phyloP scores from a whole-genome alignment of 2,329 filamentous ascomycete species.

The Pestalotiopsis fici region DNA sequence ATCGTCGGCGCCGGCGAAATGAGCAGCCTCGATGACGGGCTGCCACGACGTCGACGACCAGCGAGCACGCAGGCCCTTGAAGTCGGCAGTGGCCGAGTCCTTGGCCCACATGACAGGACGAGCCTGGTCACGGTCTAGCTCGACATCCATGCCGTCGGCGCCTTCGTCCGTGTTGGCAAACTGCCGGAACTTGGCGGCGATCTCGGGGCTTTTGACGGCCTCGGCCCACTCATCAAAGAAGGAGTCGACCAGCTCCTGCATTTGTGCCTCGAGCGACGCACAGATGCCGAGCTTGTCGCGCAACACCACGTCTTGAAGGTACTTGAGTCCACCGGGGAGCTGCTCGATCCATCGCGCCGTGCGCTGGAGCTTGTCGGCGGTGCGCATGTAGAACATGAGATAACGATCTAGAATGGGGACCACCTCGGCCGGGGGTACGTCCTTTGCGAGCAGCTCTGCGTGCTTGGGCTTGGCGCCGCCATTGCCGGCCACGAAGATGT shows the following conservation, averaged over 20 bases:
- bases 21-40: constrained; percentile 69
- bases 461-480: constrained; percentile 85
- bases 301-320: constrained; percentile 79
- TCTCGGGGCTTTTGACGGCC: constrained; percentile 69
- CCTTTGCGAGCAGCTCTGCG: constrained; percentile 80
- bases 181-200: constrained; percentile 72
- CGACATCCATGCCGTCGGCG: constrained; percentile 67
- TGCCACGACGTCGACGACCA: constrained; percentile 76
- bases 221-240: constrained; percentile 95
- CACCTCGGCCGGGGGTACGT: constrained; percentile 81
- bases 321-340: constrained; percentile 80
- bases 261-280: constrained; percentile 81
- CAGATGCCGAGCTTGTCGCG: constrained; percentile 86
- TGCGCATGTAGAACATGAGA: constrained; percentile 91
- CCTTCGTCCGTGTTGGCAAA: constrained; percentile 82
- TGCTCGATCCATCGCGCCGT: constrained; percentile 87
- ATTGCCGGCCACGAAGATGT: constrained; percentile 88
- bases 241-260: constrained; percentile 79
- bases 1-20: constrained; percentile 67
- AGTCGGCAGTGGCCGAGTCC: constrained; percentile 64
- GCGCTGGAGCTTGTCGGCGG: constrained; percentile 85
- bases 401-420: constrained; percentile 85
- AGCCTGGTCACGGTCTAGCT: constrained; percentile 71
- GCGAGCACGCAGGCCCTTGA: constrained; percentile 62
- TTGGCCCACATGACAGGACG: constrained; percentile 79